These are phyloP conservation scores for Myotisia sp. DNA, from an alignment of 2,329 filamentous ascomycete species.

Conservation along the genomic window DNA sequence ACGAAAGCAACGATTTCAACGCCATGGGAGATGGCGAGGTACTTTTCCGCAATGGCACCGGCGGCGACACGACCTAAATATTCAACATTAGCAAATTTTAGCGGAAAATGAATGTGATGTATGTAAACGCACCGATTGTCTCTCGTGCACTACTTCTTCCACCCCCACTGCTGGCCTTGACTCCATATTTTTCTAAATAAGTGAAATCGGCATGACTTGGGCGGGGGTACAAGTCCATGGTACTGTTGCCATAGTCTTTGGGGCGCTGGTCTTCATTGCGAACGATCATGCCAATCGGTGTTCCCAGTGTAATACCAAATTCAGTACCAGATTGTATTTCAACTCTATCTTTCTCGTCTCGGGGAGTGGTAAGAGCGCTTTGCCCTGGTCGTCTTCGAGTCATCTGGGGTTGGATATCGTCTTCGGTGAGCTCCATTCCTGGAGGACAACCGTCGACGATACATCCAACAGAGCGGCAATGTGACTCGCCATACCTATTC, in stretches of 20 bases:
- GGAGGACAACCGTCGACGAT: constrained; percentile 90
- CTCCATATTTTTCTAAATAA: constrained; percentile 92
- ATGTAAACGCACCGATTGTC: constrained; percentile 54
- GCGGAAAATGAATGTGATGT: neutral
- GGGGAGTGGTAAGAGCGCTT: constrained; percentile 75
- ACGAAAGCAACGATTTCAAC: constrained; percentile 88
- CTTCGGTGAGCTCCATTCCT: constrained; percentile 69
- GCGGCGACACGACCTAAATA: constrained; percentile 66
- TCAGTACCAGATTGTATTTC: constrained; percentile 89
- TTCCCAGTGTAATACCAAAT: constrained; percentile 76
- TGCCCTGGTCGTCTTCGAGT: constrained; percentile 81
- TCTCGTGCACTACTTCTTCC: constrained; percentile 85
- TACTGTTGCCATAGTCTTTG: constrained; percentile 76
- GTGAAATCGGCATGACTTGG: constrained; percentile 94
- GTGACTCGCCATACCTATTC: constrained; percentile 62
- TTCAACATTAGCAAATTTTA: neutral
- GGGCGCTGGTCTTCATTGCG: constrained; percentile 87
- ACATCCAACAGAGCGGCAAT: constrained; percentile 84
- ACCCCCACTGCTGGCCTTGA: constrained; percentile 80
- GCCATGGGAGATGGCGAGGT: constrained; percentile 62
- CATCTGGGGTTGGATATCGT: constrained; percentile 88
- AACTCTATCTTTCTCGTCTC: constrained; percentile 82
- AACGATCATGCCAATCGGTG: constrained; percentile 76
- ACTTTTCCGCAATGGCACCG: constrained; percentile 87
- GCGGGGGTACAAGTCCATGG: constrained; percentile 82